A percentile compares a stretch with the other conserved stretches of the same genome.
Conservation (phyloP, 345 rosid genomes). For the Moringa oleifera region DNA sequence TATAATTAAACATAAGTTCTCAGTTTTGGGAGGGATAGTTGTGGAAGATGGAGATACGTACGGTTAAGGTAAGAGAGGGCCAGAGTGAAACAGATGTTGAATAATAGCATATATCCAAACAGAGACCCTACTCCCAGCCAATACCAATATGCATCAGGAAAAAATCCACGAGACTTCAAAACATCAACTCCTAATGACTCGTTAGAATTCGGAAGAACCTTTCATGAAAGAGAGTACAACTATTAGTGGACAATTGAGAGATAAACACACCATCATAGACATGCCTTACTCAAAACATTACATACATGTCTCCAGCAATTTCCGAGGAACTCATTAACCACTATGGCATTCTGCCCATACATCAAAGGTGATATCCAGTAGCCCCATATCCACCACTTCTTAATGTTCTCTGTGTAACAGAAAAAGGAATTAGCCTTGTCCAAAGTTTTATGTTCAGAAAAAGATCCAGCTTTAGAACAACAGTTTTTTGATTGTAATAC, state of each 20-base stretch:
- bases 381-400: slow-evolving; percentile 92
- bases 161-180: slow-evolving; percentile 39
- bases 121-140: slow-evolving; percentile 62
- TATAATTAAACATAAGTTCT: slow-evolving; percentile 1
- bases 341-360: slow-evolving; percentile 71
- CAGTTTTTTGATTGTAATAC: slow-evolving; percentile 16
- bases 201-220: slow-evolving; percentile 18
- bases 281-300: neutral
- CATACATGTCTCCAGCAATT: slow-evolving; percentile 56
- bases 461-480: neutral
- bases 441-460: neutral
- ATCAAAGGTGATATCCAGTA: slow-evolving; percentile 76
- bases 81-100: slow-evolving; percentile 36
- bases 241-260: neutral
- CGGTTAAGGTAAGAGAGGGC: slow-evolving; percentile 54
- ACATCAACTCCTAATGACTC: slow-evolving; percentile 40
- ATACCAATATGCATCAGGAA: slow-evolving; percentile 48
- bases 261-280: neutral
- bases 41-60: slow-evolving; percentile 22
- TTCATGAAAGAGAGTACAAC: neutral
- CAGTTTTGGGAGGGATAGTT: slow-evolving; percentile 10
- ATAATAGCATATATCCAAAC: slow-evolving; percentile 45
- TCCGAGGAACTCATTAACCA: slow-evolving; percentile 65
- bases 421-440: neutral
- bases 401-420: slow-evolving; percentile 46